phyloP scores from a whole-genome alignment of 73 alveolate genomes.

The Paramecium primaurelia region DNA sequence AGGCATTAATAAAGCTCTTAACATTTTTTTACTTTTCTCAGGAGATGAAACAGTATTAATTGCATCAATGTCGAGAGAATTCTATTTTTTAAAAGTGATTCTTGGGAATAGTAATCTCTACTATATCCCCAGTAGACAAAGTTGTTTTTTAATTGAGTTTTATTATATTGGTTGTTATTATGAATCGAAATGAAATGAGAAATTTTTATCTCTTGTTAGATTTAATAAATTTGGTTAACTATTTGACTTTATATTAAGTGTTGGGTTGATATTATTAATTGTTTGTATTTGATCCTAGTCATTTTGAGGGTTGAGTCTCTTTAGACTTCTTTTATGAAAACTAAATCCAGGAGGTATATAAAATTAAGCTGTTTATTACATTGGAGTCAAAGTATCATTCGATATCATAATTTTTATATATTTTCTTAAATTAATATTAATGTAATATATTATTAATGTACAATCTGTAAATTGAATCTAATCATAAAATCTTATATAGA shows the following conservation, averaged over 20 bases:
- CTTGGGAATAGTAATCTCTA: background rate
- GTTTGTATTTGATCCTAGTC: background rate
- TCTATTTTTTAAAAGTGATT: background rate
- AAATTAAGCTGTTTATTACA: background rate
- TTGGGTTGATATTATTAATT: background rate
- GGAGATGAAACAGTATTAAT: background rate
- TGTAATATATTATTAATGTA: background rate
- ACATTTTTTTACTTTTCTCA: background rate
- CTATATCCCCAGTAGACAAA: background rate
- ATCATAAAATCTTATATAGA: constrained; percentile 30
- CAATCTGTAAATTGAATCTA: background rate
- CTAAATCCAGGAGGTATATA: background rate
- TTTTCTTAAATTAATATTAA: background rate
- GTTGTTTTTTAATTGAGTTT: background rate
- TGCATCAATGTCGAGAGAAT: background rate
- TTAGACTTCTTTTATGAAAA: background rate
- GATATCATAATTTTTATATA: background rate
- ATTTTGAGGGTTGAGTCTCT: background rate
- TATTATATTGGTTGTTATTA: background rate
- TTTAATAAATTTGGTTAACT: background rate
- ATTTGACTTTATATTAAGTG: background rate
- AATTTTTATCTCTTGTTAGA: background rate
- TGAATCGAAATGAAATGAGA: background rate
- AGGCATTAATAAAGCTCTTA: background rate
- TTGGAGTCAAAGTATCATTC: background rate